Conservation (phyloP, 352 stramenopile genomes). For the Globisporangium alternatum region DNA sequence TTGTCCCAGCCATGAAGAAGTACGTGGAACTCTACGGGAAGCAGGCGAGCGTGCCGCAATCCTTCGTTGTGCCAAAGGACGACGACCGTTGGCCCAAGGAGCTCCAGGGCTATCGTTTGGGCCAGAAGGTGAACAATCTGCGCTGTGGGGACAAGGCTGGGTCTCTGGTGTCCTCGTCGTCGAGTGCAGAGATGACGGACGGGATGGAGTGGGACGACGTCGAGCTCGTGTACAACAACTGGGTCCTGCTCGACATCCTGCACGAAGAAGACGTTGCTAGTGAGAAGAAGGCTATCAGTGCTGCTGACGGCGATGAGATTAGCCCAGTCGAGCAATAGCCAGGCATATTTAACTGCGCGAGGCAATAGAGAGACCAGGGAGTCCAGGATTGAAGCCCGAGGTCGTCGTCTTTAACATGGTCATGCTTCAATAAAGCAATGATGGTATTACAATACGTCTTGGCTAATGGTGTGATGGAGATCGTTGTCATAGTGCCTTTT, state of each 20-base stretch:
- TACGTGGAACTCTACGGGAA: conserved; percentile 29
- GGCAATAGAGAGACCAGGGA: not conserved
- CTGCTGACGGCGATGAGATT: not conserved
- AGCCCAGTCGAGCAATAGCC: not conserved
- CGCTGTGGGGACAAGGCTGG: conserved; percentile 23
- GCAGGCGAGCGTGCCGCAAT: conserved; percentile 29
- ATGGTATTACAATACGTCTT: too few relatives aligned
- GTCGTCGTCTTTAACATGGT: too few relatives aligned
- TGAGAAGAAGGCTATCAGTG: not conserved
- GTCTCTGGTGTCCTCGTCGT: not conserved
- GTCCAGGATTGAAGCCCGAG: too few relatives aligned
- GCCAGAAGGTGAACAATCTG: conserved; percentile 47
- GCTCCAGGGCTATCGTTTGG: conserved; percentile 33
- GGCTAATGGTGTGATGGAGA: too few relatives aligned
- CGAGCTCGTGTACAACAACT: conserved; percentile 42
- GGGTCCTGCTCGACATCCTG: conserved; percentile 38
- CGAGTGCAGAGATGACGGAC: not conserved
- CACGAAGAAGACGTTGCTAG: conserved; percentile 16
- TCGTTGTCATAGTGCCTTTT: too few relatives aligned
- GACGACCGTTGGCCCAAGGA: conserved; percentile 26
- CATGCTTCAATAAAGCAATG: too few relatives aligned
- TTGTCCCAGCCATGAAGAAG: conserved; percentile 29
- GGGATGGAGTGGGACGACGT: conserved; percentile 29
- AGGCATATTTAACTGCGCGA: not conserved
- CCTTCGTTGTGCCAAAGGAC: conserved; percentile 33